These are phyloP conservation scores for Lactuca saligna DNA, from an alignment of 129 eudicot species.

Conservation along the genomic window DNA sequence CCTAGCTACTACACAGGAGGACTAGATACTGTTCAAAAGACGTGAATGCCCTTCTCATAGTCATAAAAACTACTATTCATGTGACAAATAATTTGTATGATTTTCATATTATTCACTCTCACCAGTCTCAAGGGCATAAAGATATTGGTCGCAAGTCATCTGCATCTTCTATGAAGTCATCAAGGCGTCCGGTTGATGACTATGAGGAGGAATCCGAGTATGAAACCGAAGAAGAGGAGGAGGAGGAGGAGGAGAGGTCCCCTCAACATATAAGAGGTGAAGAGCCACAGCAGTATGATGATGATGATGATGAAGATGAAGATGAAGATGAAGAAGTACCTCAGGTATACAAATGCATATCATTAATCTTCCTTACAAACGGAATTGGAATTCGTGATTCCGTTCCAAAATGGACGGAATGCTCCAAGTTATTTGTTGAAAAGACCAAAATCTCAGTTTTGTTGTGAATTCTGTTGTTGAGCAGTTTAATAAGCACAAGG, in stretches of 20 bases:
- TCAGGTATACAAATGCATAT: constrained; percentile 39
- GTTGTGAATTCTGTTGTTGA: constrained; percentile 6
- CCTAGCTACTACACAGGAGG: too few species aligned
- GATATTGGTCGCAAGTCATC: constrained; percentile 74
- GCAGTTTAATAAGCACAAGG: constrained; percentile 70
- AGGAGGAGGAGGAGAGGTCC: constrained; percentile 69
- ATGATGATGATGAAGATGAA: constrained; percentile 72
- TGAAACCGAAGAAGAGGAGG: constrained; percentile 98
- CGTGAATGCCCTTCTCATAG: constrained; percentile 1
- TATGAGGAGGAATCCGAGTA: constrained; percentile 93
- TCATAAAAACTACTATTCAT: neutral
- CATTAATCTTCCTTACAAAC: constrained; percentile 42
- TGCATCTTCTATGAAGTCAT: constrained; percentile 53
- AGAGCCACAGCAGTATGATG: constrained; percentile 56
- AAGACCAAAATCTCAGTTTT: neutral
- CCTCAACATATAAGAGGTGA: constrained; percentile 44
- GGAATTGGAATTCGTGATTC: constrained; percentile 51
- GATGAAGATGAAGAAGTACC: constrained; percentile 73
- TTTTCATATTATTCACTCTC: too few species aligned
- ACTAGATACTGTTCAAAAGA: too few species aligned
- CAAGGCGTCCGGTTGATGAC: constrained; percentile 76
- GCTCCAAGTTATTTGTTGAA: neutral
- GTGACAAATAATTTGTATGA: neutral
- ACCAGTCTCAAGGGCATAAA: constrained; percentile 49
- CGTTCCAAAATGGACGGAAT: neutral